Evolutionary conservation across 208 protist genomes (phyloP), one percentile per base, ranked within the genome.

Genomic region (Wallacemonas rigidus): DNA sequence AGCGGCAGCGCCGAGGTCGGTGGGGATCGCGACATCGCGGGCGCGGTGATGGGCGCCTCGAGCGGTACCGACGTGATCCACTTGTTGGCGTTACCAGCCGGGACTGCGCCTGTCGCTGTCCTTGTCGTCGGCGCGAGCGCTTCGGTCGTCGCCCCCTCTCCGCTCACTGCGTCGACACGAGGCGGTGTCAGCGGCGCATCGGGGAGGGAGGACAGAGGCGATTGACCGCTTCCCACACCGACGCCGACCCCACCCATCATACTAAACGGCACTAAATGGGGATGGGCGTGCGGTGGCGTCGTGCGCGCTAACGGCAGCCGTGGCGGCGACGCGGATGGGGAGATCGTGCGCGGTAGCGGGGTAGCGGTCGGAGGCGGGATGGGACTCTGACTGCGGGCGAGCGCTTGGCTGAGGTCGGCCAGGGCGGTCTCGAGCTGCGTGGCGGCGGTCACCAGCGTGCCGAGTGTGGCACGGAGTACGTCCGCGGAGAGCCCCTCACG

Each of bases 171-270:
- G 51, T 56, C 51, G n/a, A 0, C 6, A 7, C 26, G 56, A n/a
- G 56, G 56, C 26, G 56, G 56, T 40, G 56, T 62, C 36, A 62
- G 56, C 56, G 56, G 56, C 5, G 56, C 26, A 40, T 41, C 17
- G 9, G 56, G 36, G 36, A 62, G 35, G 7, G 56, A 62, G 38
- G 56, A 62, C 5, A 17, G 56, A 9, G n/a, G n/a, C 51, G 56
- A 17, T 35, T 8, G 56, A 43, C 15, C 0, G 15, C 15, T 17
- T 8, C 54, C 54, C 54, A 26, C 26, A 26, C 26, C 26, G 26
- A 26, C 26, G 26, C 26, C 26, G 26, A 26, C 26, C 26, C 26
- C 26, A 26, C 26, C 26, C 26, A 26, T 26, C 26, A 26, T 26
- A 26, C 26, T 26, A 26, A 26, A 26, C 26, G 26, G 26, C 26